phyloP scores from a whole-genome alignment of 306 rosid species.

The Clitoria ternatea region DNA sequence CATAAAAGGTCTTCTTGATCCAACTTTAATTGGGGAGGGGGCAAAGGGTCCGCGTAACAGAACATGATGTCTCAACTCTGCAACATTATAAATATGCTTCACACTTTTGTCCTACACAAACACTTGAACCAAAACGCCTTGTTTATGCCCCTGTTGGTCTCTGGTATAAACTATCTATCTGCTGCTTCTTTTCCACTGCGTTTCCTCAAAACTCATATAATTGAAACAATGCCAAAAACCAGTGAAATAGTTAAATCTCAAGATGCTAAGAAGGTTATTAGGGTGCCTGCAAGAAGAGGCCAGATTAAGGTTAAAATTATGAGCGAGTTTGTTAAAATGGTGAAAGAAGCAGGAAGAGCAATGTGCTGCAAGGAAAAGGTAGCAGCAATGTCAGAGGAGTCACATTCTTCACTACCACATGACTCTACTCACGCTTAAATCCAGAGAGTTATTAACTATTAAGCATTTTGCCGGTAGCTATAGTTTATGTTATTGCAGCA shows the following conservation, averaged over 20 bases:
- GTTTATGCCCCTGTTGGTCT: background rate
- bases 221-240: slow-evolving; percentile 34
- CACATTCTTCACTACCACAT: slow-evolving; percentile 19
- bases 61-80: background rate
- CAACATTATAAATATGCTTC: slow-evolving; percentile 15
- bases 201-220: background rate
- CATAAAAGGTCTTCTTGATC: background rate
- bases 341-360: slow-evolving; percentile 34
- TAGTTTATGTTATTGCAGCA: background rate
- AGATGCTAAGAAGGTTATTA: slow-evolving; percentile 10
- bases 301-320: slow-evolving; percentile 52
- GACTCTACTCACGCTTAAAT: background rate
- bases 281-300: slow-evolving; percentile 62
- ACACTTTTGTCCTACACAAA: background rate
- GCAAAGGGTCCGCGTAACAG: background rate
- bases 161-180: slow-evolving; percentile 10
- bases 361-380: slow-evolving; percentile 33
- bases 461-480: background rate
- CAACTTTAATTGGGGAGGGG: background rate
- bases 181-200: background rate
- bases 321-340: slow-evolving; percentile 20
- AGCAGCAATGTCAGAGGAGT: slow-evolving; percentile 26
- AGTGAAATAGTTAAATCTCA: slow-evolving; percentile 18
- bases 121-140: background rate
- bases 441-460: background rate